Base-by-base conservation (phyloP, 2,329 filamentous ascomycete species). In the Sphaerulina populicola region DNA sequence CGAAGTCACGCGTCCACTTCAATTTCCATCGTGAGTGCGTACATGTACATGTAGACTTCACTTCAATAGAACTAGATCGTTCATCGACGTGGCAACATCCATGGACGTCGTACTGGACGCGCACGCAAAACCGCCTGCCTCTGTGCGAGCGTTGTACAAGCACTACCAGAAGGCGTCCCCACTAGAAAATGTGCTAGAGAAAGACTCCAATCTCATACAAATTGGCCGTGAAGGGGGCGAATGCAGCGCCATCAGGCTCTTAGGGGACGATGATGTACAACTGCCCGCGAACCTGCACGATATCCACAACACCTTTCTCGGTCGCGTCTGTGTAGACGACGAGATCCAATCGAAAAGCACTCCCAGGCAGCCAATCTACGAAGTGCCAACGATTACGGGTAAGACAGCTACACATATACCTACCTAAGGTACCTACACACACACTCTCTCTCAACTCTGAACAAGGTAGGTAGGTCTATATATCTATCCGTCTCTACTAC, bases 101-200 rank as follows among this genome's bases (percentile, higher is more conserved):
- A 60, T 58, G 58, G n/a, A 46, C 36, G 36, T 45, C 1, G 11
- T 42, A 18, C 72, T 90, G 2, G 85, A 94, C 68, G 83, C 89
- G 27, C 81, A 91, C 66, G 81, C 88, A 67, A 82, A 83, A 60
- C 87, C 89, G 1, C 86, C 89, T 2, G 79, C 82, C 10, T 68
- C 74, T 44, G 74, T 96, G 58, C 81, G 83, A 55, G 72, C 77
- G 41, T 72, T 81, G 48, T 96, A 88, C 79, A 95, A 95, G 68
- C 72, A 71, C 38, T 88, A 84, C 60, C 81, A 84, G 21, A 83
- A 78, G 57, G 74, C 80, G 35, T 18, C 18, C 18, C 77, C 81
- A 0, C 68, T 75, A 2, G 61, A 69, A 6, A 72, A 74, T 1
- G 67, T 86, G n/a, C 61, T 74, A 6, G 59, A 42, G 18, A 18